Base-by-base conservation (phyloP, 1,284 basidiomycete species). In the Cutaneotrichosporon cyanovorans region DNA sequence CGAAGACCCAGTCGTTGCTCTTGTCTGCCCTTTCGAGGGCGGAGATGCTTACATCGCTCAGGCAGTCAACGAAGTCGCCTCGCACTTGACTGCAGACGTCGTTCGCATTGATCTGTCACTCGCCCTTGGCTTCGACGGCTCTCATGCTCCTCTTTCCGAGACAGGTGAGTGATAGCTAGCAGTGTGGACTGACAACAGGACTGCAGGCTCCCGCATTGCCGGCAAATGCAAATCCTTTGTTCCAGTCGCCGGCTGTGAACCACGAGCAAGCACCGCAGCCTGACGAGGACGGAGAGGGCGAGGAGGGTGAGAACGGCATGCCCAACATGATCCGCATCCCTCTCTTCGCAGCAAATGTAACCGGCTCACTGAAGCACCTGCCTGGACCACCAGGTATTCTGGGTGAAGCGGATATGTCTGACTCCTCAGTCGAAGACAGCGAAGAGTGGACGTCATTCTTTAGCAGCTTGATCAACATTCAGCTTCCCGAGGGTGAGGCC, bases 1-100 rank as follows among this genome's bases (percentile, higher is more conserved):
- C 25, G 32, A 34, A 37, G 48, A 52, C 15, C 84, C 86, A 2
- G 85, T 83, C 0, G 70, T 91, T 25, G 84, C 81, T 0, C 69
- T 91, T 5, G 87, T 86, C 61, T 87, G 83, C 55, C 88, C 87
- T 3, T 83, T 91, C 47, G 87, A 90, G 72, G 87, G 83, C n/a
- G 82, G 81, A 2, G 80, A 83, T 50, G 78, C 84, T 63, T 77
- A 90, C 34, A 76, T 90, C 23, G 81, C 85, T 59, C 78, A 80
- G 28, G 86, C 86, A 1, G 81, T 91, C 15, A 74, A 77, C 37
- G 83, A 86, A 60, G 72, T 90, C 51, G 86, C 86, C 2, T 76
- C 77, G 35, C 76, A 78, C 48, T 80, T 82, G 3, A 78, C 77
- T 23, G 79, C 87, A 15, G 88, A 91, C 55, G 82, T 91, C 5